These are phyloP conservation scores for Vaccinium corymbosum DNA, from an alignment of 148 eudicot genomes.

Conservation along the genomic window DNA sequence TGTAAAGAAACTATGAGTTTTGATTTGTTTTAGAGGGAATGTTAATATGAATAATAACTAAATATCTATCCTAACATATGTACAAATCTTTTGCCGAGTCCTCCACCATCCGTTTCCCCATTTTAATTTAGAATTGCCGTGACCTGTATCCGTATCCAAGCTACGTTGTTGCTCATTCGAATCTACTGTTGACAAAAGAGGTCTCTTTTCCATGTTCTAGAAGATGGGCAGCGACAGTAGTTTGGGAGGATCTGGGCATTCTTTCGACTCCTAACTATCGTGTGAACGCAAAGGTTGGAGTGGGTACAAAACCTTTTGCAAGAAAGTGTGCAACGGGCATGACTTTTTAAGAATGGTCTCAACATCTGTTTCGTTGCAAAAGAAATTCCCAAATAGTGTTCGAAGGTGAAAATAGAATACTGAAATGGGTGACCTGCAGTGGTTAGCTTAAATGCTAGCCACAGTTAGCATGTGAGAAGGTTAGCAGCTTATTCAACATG, in stretches of 20 bases:
- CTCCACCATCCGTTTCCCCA: no score
- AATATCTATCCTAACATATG: no score
- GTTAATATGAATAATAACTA: no score
- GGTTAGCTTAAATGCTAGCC: not conserved
- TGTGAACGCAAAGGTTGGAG: not conserved
- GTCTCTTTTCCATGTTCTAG: not conserved
- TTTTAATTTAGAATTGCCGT: no score
- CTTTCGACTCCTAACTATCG: not conserved
- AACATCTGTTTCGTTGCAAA: not conserved
- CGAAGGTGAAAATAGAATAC: not conserved
- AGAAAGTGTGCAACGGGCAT: not conserved
- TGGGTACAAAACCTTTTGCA: not conserved
- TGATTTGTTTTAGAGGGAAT: no score
- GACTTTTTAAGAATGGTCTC: not conserved
- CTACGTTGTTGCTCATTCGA: not conserved
- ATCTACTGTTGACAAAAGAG: not conserved
- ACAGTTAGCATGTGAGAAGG: not conserved
- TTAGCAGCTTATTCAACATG: not conserved
- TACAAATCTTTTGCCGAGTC: no score
- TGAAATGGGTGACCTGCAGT: no score
- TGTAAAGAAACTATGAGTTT: no score
- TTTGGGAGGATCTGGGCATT: not conserved
- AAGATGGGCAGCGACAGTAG: not conserved
- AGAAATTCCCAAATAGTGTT: not conserved
- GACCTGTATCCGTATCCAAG: no score